Evolutionary conservation across 164 flowering plant species (phyloP), one percentile per base, ranked within the genome.

Genomic region (Umbellularia californica): DNA sequence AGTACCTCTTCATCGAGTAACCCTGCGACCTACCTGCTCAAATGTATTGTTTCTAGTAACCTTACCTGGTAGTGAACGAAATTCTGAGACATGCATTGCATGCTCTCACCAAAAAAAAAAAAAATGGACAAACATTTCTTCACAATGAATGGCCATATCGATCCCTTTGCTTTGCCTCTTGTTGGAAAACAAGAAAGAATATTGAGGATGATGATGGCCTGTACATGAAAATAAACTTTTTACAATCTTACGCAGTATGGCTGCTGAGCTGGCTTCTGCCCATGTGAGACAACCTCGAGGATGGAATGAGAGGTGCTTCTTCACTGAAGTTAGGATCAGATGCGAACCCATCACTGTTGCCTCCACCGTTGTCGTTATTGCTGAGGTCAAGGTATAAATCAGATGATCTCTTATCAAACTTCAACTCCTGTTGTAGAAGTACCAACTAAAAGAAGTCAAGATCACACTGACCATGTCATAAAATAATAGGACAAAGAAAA

Each of bases 361-460:
- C 83, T 23, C 79, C 85, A 27, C 70, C 71, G 41, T 75, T 79
- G 78, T 78, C 69, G 12, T 47, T 67, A 67, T 72, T 77, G 63
- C 71, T 81, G 68, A 79, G 79, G 14, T 88, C 89, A 22, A 72
- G 76, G 70, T 81, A 89, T 27, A 85, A 72, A 80, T 94, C 93
- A 9, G 95, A 91, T 41, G 97, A 91, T 79, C 86, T 91, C 92
- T 91, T 92, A 78, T 94, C 97, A 75, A 87, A 76, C 85, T 87
- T 89, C 90, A 91, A 88, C 0, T 90, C 96, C 96, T 94, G 87
- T 63, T 71, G 7, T 41, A 47, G 28, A 17, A 23, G 22, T 23
- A 64, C 19, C 47, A 41, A 41, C 47, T 41, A 41, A 7, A 41
- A 41, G 47, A 41, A 41, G 47, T 41, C 47, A 41, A 41, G 9